Evolutionary conservation across 352 stramenopile genomes (phyloP), one percentile per base, ranked within the genome.

Genomic region (Globisporangium spinosum): DNA sequence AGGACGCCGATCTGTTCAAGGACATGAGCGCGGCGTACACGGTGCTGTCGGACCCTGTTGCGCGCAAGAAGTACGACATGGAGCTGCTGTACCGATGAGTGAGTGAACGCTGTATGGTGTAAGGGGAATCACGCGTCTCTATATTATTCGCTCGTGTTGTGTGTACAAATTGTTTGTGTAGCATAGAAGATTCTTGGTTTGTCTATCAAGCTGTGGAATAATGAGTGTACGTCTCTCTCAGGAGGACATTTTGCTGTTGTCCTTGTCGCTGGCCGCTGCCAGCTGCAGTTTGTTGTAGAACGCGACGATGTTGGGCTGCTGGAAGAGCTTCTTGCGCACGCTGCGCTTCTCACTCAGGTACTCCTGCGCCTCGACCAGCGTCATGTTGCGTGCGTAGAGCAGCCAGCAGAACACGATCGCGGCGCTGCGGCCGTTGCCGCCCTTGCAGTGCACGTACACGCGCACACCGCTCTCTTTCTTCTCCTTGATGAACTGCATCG

Each of bases 401-500:
- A 98, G 70, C 93, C 93, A 98, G 58, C 90, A 97, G 68, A 97
- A 96, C 1, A 89, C 93, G 59, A 96, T 87, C 1, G 95, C 93
- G 29, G 92, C 95, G 34, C 84, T 97, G 58, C 97, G 85, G n/a
- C 97, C 97, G 69, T 98, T 96, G 40, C 97, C 97, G 40, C 93
- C 91, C 77, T 98, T 97, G 82, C 97, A 99, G 73, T 98, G 97
- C 56, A 99, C 93, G 68, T 98, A 98, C n/a, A 98, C 96, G 34
- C 87, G 79, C 40, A 92, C 90, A 25, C 94, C 94, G 61, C 77
- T 74, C 27, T 84, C 70, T 51, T 91, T 79, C 69, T 98, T 90
- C 58, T 94, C 77, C 66, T 92, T 55, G 67, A 98, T 98, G 65
- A 98, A 98, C 15, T 80, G 75, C 34, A 98, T 87, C 8, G 89